These are phyloP conservation scores for Vishniacozyma victoriae DNA, from an alignment of 768 basidiomycete species.

Conservation along the genomic window DNA sequence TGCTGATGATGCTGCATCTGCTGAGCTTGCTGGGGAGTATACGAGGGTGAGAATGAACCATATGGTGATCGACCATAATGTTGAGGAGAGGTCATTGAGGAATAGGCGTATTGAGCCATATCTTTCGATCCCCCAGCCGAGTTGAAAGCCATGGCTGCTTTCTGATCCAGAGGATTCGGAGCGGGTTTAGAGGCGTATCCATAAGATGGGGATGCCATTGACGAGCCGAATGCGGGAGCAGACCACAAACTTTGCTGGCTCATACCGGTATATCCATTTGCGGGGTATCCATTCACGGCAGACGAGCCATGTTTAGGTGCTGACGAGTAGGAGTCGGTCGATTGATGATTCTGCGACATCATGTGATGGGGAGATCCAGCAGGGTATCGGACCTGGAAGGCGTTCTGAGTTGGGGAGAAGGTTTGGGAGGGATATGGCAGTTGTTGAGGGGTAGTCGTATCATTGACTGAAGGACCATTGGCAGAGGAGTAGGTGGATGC, in stretches of 20 bases:
- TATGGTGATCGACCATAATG: too few species aligned
- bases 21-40: too few species aligned
- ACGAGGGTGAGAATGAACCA: too few species aligned
- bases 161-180: constrained; percentile 4
- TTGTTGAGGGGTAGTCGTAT: constrained; percentile 11
- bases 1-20: too few species aligned
- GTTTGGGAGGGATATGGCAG: constrained; percentile 13
- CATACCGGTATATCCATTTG: constrained; percentile 3
- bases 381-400: too few species aligned
- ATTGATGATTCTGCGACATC: neutral
- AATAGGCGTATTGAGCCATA: neutral
- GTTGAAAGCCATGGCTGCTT: constrained; percentile 15
- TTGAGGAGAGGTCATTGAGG: too few species aligned
- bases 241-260: constrained; percentile 27
- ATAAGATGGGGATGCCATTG: constrained; percentile 24
- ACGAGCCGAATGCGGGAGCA: constrained; percentile 27
- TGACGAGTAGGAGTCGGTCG: neutral
- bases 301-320: neutral
- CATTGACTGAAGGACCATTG: constrained; percentile 26
- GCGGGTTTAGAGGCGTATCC: constrained; percentile 11
- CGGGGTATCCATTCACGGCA: neutral
- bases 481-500: constrained; percentile 33
- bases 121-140: neutral
- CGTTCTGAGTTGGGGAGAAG: constrained; percentile 8
- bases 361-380: neutral